Conservation (phyloP, 2,329 filamentous ascomycete genomes). For the Neonectria neomacrospora region DNA sequence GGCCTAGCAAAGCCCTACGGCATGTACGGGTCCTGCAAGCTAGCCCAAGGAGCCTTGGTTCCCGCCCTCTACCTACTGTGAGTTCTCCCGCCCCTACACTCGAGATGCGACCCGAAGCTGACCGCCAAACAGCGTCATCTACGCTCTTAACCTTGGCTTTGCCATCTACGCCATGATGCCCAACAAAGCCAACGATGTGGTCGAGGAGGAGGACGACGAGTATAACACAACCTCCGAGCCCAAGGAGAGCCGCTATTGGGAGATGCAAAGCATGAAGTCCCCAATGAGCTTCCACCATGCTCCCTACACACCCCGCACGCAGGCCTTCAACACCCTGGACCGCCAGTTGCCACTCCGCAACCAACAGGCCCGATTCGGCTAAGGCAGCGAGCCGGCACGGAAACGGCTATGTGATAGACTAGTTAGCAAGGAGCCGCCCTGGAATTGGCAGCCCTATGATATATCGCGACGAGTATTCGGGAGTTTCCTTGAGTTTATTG, state of each 20-base stretch:
- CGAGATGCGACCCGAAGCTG: not conserved
- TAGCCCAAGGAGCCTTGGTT: slow-evolving; percentile 75
- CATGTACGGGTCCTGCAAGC: slow-evolving; percentile 69
- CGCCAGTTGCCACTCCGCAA: slow-evolving; percentile 64
- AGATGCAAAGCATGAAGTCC: slow-evolving; percentile 65
- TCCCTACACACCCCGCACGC: slow-evolving; percentile 73
- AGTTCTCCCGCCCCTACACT: slow-evolving; percentile 48
- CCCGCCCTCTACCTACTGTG: slow-evolving; percentile 75
- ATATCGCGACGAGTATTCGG: not conserved
- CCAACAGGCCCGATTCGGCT: slow-evolving; percentile 41
- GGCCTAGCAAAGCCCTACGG: slow-evolving; percentile 64
- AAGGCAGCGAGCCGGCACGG: not conserved
- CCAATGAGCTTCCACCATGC: slow-evolving; percentile 47
- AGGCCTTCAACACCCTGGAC: slow-evolving; percentile 73
- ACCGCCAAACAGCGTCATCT: slow-evolving; percentile 62
- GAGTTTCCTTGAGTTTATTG: slow-evolving; percentile 18
- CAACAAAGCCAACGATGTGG: slow-evolving; percentile 63
- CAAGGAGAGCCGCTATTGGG: slow-evolving; percentile 62
- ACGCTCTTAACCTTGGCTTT: slow-evolving; percentile 67
- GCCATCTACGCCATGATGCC: slow-evolving; percentile 68
- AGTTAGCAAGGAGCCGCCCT: not conserved
- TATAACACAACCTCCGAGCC: slow-evolving; percentile 46
- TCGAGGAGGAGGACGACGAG: slow-evolving; percentile 57
- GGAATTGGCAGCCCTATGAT: not conserved
- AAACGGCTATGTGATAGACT: not conserved